Conservation (phyloP, 306 rosid genomes). For the Inga oerstediana region DNA sequence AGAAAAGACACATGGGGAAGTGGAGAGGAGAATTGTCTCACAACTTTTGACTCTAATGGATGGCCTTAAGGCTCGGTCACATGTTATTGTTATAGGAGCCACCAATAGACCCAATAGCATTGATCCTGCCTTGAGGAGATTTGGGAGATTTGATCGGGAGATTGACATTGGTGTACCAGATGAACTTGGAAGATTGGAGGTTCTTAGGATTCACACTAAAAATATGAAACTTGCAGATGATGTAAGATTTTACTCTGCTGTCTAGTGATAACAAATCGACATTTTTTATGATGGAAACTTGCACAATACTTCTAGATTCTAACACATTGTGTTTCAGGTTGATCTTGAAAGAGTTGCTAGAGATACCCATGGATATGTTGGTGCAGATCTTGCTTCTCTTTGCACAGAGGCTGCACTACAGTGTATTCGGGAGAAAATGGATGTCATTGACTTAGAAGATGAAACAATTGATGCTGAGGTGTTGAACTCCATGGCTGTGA, state of each 20-base stretch:
- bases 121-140: conserved; percentile 72
- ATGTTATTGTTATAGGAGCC: conserved; percentile 67
- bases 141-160: conserved; percentile 72
- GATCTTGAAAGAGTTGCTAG: conserved; percentile 68
- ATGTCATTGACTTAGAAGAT: conserved; percentile 70
- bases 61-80: conserved; percentile 68
- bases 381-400: conserved; percentile 69
- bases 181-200: conserved; percentile 77
- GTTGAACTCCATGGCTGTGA: conserved; percentile 69
- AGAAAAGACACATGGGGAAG: conserved; percentile 77
- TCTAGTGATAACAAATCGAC: not conserved
- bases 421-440: conserved; percentile 76
- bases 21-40: conserved; percentile 71
- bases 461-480: conserved; percentile 75
- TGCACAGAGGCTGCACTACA: conserved; percentile 81
- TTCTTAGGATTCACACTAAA: conserved; percentile 69
- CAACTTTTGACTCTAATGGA: conserved; percentile 80
- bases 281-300: conserved; percentile 8
- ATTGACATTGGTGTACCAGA: conserved; percentile 74
- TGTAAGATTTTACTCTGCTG: conserved; percentile 38
- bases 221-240: conserved; percentile 74
- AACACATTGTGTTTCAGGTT: conserved; percentile 44
- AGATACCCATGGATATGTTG: conserved; percentile 76
- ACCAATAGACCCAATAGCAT: conserved; percentile 71
- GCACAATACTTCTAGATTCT: not conserved